Percentiles rank a stretch among this genome's conserved stretches.
phyloP scores from a whole-genome alignment of 768 basidiomycete genomes.

The Trametes cubensis region DNA sequence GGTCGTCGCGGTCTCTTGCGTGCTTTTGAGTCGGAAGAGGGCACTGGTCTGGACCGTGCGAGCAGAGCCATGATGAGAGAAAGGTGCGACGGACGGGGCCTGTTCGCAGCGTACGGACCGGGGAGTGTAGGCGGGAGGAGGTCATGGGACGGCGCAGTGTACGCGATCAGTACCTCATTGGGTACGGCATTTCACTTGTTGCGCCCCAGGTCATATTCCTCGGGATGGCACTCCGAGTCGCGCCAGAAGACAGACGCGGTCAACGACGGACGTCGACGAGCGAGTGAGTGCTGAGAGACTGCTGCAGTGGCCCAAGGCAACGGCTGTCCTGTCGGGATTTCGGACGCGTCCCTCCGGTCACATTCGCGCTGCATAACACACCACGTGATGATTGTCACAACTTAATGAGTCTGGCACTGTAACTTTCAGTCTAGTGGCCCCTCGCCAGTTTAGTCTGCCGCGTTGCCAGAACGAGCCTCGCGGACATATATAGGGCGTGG shows the following conservation, averaged over 20 bases:
- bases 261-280: too few species aligned
- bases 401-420: background rate
- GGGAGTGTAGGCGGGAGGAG: background rate
- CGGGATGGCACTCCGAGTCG: too few species aligned
- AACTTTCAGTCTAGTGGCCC: too few species aligned
- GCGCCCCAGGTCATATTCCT: background rate
- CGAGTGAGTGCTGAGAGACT: too few species aligned
- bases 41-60: background rate
- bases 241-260: too few species aligned
- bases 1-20: background rate
- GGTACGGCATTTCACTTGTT: background rate
- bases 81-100: background rate
- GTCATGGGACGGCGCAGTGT: slow-evolving; percentile 11
- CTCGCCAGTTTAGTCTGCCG: too few species aligned
- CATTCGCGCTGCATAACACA: background rate
- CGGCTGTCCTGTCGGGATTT: background rate
- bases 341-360: slow-evolving; percentile 2
- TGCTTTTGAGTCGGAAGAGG: background rate
- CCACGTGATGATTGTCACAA: background rate
- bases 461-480: too few species aligned
- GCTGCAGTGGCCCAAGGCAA: background rate
- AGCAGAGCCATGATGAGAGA: background rate
- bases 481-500: too few species aligned
- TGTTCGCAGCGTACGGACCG: slow-evolving; percentile 9
- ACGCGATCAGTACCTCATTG: slow-evolving; percentile 11